phyloP scores from a whole-genome alignment of 148 eudicot genomes.

The Linanthus parryae region DNA sequence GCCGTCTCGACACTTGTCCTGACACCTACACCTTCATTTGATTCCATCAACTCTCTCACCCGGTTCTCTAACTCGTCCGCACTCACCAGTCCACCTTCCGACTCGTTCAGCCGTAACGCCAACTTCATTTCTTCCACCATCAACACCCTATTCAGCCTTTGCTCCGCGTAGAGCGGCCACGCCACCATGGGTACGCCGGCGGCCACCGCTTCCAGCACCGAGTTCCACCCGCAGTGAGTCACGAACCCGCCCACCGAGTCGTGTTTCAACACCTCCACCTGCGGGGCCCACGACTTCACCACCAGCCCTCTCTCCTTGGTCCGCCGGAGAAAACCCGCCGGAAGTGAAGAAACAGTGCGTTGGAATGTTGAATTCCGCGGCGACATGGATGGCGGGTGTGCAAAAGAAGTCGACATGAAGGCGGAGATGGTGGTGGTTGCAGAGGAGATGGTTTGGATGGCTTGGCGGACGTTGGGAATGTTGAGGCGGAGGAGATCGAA shows the following conservation, averaged over 20 bases:
- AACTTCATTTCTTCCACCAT: conserved; percentile 35
- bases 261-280: no score
- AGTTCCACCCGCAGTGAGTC: no score
- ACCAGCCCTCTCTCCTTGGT: conserved; percentile 19
- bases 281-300: no score
- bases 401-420: conserved; percentile 37
- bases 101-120: conserved; percentile 23
- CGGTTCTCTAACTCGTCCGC: conserved; percentile 31
- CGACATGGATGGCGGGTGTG: conserved; percentile 20
- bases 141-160: conserved; percentile 26
- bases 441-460: conserved; percentile 22
- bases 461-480: conserved; percentile 16
- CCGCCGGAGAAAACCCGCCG: conserved; percentile 40
- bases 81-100: conserved; percentile 25
- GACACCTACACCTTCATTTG: conserved; percentile 13
- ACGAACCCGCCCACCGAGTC: no score
- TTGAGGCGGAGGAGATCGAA: conserved; percentile 23
- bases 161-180: no score
- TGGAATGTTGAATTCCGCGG: conserved; percentile 19
- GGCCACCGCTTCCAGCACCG: conserved; percentile 34
- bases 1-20: conserved; percentile 11
- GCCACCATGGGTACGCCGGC: conserved; percentile 46
- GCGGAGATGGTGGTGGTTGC: conserved; percentile 12
- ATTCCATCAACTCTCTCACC: conserved; percentile 32
- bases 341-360: conserved; percentile 30